phyloP scores from a whole-genome alignment of 148 eudicot genomes.

The Camellia granthamiana region DNA sequence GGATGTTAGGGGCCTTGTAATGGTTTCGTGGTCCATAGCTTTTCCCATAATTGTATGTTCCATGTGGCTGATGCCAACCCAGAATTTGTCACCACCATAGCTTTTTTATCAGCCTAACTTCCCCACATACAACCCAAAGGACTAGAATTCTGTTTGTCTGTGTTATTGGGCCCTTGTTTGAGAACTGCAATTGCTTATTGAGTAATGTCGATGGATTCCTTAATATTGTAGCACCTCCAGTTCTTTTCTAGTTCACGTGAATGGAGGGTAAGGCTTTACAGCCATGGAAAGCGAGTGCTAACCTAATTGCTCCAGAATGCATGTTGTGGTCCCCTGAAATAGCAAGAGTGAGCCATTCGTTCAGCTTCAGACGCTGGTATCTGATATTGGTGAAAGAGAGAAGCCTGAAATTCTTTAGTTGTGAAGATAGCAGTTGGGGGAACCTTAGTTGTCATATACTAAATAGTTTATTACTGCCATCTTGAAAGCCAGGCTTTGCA shows the following conservation, averaged over 20 bases:
- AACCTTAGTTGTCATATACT: not conserved
- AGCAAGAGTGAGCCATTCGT: no score
- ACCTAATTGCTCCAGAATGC: no score
- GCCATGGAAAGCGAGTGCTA: no score
- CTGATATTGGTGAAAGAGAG: no score
- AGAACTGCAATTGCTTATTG: not conserved
- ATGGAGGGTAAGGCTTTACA: not conserved
- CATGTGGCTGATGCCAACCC: constrained; percentile 20
- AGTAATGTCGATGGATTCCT: not conserved
- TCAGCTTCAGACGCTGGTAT: no score
- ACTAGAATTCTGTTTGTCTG: constrained; percentile 10
- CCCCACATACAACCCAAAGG: not conserved
- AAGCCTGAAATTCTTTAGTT: not conserved
- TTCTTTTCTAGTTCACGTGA: not conserved
- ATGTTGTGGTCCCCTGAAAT: no score
- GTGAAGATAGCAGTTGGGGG: not conserved
- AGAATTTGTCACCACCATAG: constrained; percentile 24
- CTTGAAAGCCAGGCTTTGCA: not conserved
- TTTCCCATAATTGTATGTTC: constrained; percentile 12
- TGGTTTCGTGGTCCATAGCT: constrained; percentile 22
- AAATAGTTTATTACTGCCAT: not conserved
- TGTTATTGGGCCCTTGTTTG: constrained; percentile 3
- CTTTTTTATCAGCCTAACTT: constrained; percentile 1
- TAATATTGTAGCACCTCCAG: not conserved
- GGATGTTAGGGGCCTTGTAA: not conserved